These are phyloP conservation scores for Xylaria sp. DNA, from an alignment of 2,329 filamentous ascomycete genomes.

Conservation along the genomic window DNA sequence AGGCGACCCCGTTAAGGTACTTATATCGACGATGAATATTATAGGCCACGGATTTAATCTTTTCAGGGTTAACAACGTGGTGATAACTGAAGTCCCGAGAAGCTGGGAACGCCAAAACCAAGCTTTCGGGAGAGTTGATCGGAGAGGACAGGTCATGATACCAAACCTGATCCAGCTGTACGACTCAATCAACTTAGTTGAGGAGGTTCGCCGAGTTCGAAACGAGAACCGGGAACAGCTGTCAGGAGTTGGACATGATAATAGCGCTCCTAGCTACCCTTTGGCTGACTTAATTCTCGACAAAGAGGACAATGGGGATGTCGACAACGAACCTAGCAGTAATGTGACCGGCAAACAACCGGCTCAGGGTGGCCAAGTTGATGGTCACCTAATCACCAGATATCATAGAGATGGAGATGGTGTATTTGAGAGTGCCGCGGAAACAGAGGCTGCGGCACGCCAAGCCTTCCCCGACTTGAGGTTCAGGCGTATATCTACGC, in stretches of 20 bases:
- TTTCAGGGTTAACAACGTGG: slow-evolving; percentile 28
- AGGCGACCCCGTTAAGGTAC: slow-evolving; percentile 14
- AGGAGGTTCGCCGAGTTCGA: slow-evolving; percentile 14
- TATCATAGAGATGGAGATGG: neutral
- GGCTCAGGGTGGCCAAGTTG: neutral
- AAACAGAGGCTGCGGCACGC: neutral
- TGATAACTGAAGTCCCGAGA: slow-evolving; percentile 26
- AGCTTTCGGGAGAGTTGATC: slow-evolving; percentile 30
- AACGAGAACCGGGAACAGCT: slow-evolving; percentile 9
- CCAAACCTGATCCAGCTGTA: slow-evolving; percentile 24
- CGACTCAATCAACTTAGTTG: slow-evolving; percentile 20
- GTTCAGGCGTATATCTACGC: neutral
- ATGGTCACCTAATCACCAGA: neutral
- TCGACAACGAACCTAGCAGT: neutral
- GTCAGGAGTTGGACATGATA: neutral
- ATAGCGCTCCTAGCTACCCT: neutral
- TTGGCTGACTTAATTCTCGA: neutral
- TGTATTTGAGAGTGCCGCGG: neutral
- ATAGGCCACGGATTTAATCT: slow-evolving; percentile 25
- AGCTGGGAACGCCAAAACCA: slow-evolving; percentile 16
- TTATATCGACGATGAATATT: slow-evolving; percentile 24
- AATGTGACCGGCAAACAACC: neutral
- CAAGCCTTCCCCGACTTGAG: neutral
- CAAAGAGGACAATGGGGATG: neutral
- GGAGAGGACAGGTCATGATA: slow-evolving; percentile 16